Evolutionary conservation across 768 basidiomycete genomes (phyloP).

Genomic region (Amanita subjunquillea): DNA sequence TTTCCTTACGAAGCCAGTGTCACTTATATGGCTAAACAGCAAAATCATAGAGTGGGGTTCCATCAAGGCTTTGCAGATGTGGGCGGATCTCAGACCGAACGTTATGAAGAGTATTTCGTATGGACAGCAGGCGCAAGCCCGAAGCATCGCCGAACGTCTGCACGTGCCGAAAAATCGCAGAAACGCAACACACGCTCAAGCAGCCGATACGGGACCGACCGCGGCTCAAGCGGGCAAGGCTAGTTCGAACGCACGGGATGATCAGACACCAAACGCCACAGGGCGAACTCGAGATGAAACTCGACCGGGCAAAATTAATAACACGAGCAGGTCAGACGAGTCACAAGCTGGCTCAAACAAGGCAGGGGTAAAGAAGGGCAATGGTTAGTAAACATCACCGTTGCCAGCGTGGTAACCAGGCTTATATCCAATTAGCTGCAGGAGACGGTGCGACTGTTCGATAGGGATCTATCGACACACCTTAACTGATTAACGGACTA

Average conservation of each 20-base stretch:
- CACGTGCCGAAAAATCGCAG: slow-evolving; percentile 29
- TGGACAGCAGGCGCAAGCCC: slow-evolving; percentile 30
- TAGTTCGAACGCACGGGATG: neutral
- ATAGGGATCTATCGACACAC: neutral
- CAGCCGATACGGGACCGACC: neutral
- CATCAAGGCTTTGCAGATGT: slow-evolving; percentile 90
- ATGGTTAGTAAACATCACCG: slow-evolving; percentile 1
- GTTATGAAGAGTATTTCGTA: slow-evolving; percentile 25
- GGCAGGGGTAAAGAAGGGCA: neutral
- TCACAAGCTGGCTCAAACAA: neutral
- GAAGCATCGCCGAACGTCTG: slow-evolving; percentile 34
- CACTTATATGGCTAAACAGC: slow-evolving; percentile 88
- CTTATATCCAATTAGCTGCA: slow-evolving; percentile 1
- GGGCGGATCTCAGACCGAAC: slow-evolving; percentile 73
- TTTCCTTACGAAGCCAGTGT: slow-evolving; percentile 96
- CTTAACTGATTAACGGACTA: neutral
- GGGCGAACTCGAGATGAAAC: neutral
- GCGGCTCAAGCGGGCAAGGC: neutral
- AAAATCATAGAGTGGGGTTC: slow-evolving; percentile 99
- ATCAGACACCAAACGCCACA: slow-evolving; percentile 2
- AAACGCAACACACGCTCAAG: slow-evolving; percentile 13
- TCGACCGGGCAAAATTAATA: neutral
- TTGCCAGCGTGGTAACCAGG: neutral
- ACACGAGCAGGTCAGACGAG: neutral
- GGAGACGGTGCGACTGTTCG: neutral